phyloP scores from a whole-genome alignment of 257 asterid genomes.

The Nicotiana knightiana region DNA sequence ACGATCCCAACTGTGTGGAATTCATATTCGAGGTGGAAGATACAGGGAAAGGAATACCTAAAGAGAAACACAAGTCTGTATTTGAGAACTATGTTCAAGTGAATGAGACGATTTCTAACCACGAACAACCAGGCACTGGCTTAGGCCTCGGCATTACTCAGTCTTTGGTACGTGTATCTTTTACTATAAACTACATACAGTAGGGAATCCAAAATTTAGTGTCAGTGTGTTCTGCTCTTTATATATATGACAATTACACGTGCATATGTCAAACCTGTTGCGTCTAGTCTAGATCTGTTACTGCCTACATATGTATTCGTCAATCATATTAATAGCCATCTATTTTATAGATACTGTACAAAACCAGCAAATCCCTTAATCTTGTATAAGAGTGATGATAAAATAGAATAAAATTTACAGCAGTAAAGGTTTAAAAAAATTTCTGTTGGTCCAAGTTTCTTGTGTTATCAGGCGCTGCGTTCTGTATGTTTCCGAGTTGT shows the following conservation, averaged over 20 bases:
- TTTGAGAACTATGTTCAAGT: conserved; percentile 84
- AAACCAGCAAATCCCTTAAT: neutral
- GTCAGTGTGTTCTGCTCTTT: neutral
- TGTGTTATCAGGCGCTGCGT: no score
- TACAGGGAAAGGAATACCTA: conserved; percentile 73
- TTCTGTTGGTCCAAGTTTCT: no score
- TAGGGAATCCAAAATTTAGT: neutral
- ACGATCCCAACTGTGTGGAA: conserved; percentile 47
- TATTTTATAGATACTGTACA: neutral
- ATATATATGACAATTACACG: neutral
- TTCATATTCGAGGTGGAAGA: conserved; percentile 65
- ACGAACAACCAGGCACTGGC: conserved; percentile 63
- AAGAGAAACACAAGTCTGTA: conserved; percentile 49
- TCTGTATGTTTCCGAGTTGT: neutral
- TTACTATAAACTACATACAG: neutral
- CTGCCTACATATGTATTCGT: neutral
- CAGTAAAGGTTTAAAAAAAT: no score
- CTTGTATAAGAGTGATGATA: neutral
- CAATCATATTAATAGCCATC: neutral
- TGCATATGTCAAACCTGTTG: neutral
- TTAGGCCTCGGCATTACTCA: conserved; percentile 80
- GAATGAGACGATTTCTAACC: conserved; percentile 29
- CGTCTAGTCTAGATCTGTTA: neutral
- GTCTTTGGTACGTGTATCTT: conserved; percentile 43
- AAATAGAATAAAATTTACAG: neutral